A percentile compares a stretch with the other conserved stretches of the same genome.
Evolutionary conservation across 805 yeast genomes (phyloP).

Genomic region (Kazachstania taianensis): DNA sequence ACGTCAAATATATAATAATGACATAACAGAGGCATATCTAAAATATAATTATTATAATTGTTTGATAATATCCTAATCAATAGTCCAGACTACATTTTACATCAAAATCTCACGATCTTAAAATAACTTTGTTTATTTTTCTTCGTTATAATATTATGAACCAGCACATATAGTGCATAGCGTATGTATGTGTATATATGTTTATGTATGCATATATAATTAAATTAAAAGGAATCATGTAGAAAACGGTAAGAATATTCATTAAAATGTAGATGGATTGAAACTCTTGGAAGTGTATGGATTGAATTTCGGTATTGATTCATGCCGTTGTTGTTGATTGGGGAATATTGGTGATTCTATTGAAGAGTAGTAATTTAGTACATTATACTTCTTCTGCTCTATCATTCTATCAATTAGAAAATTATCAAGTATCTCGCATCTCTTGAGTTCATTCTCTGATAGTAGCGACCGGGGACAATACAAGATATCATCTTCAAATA

Average conservation of each 20-base stretch:
- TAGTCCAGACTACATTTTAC: too few species aligned
- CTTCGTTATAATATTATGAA: too few species aligned
- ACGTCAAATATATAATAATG: too few species aligned
- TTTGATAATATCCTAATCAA: too few species aligned
- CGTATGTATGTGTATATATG: too few species aligned
- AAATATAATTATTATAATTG: too few species aligned
- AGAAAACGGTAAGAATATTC: neutral
- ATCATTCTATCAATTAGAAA: constrained; percentile 8
- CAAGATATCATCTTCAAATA: constrained; percentile 27
- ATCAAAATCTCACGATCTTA: too few species aligned
- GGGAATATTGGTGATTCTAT: too few species aligned
- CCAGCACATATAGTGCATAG: too few species aligned
- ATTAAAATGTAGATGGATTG: constrained; percentile 36
- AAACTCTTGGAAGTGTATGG: constrained; percentile 59
- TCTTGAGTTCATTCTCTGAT: constrained; percentile 20
- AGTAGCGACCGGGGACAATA: constrained; percentile 26
- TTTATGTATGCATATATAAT: constrained; percentile 1
- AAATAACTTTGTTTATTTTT: too few species aligned
- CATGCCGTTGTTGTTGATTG: constrained; percentile 6
- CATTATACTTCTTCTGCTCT: neutral
- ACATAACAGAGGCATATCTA: too few species aligned
- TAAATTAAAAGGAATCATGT: neutral
- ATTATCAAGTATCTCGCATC: constrained; percentile 21
- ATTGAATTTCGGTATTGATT: constrained; percentile 35
- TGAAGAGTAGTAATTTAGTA: too few species aligned